Percentiles rank a stretch among this genome's conserved stretches.
These are phyloP conservation scores for Cryptococcus amylolentus DNA, from an alignment of 1,284 basidiomycete species.

Conservation along the genomic window DNA sequence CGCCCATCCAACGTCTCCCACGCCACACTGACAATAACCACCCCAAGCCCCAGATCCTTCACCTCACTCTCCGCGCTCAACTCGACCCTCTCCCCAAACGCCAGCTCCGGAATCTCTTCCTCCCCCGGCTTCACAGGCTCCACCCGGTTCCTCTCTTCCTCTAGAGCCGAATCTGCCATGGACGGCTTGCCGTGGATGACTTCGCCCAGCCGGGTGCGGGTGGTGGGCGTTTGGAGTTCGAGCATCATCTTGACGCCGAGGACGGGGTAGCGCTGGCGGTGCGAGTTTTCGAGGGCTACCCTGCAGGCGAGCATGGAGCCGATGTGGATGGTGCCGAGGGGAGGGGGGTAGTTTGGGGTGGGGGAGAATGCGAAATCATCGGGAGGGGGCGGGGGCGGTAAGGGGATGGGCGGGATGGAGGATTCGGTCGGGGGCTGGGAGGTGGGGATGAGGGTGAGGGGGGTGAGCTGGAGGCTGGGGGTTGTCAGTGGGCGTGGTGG, in stretches of 20 bases:
- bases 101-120: constrained; percentile 20
- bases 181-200: constrained; percentile 25
- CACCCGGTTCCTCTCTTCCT: constrained; percentile 1
- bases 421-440: constrained; percentile 3
- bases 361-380: constrained; percentile 30
- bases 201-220: constrained; percentile 40
- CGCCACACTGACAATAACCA: constrained; percentile 41
- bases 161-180: not conserved
- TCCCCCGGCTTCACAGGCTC: constrained; percentile 6
- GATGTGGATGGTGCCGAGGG: constrained; percentile 33
- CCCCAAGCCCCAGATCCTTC: constrained; percentile 42
- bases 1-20: constrained; percentile 58
- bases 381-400: constrained; percentile 15
- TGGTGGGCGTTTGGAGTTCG: constrained; percentile 37
- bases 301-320: constrained; percentile 31
- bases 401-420: constrained; percentile 10
- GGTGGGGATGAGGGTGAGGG: constrained; percentile 15
- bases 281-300: constrained; percentile 31
- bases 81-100: constrained; percentile 22
- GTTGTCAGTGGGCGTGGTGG: not conserved
- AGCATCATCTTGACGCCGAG: constrained; percentile 44
- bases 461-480: constrained; percentile 18
- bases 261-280: constrained; percentile 14
- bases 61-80: constrained; percentile 37
- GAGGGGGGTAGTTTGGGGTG: constrained; percentile 36